Evolutionary conservation across 441 rosid genomes (phyloP).

Genomic region (Populus trichocarpa): DNA sequence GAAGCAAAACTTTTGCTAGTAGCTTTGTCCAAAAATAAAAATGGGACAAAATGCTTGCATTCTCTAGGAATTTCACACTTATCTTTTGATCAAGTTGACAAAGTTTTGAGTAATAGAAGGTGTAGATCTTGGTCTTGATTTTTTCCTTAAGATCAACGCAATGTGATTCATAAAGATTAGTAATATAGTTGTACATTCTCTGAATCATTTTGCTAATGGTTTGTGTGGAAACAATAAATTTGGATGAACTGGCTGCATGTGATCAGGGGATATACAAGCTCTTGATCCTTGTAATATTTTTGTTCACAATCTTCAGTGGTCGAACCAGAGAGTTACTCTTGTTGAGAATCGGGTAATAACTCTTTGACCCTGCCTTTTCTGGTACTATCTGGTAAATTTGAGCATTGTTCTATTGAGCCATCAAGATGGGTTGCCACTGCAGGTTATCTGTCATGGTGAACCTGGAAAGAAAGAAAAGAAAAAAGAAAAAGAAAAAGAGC

Average conservation of each 20-base stretch:
- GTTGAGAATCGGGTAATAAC: not conserved
- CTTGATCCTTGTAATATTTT: not conserved
- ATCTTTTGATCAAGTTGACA: slow-evolving; percentile 41
- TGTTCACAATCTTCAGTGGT: not conserved
- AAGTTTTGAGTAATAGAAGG: slow-evolving; percentile 41
- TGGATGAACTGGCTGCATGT: not conserved
- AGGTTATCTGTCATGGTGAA: not conserved
- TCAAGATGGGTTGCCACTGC: not conserved
- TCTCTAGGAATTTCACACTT: slow-evolving; percentile 50
- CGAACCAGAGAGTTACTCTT: not conserved
- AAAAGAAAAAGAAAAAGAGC: too few species aligned
- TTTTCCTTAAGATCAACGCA: not conserved
- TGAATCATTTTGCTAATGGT: not conserved
- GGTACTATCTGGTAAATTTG: not conserved
- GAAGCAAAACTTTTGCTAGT: slow-evolving; percentile 38
- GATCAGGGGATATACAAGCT: not conserved
- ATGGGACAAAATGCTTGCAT: slow-evolving; percentile 27
- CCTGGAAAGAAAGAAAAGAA: too few species aligned
- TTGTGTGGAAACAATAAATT: not conserved
- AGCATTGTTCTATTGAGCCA: not conserved
- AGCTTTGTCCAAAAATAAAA: slow-evolving; percentile 25
- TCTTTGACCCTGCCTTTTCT: not conserved
- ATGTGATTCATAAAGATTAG: not conserved
- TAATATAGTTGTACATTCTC: not conserved
- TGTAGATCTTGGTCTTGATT: slow-evolving; percentile 10